Evolutionary conservation across 2,329 filamentous ascomycete genomes (phyloP).

Genomic region (Penicillium sp.): DNA sequence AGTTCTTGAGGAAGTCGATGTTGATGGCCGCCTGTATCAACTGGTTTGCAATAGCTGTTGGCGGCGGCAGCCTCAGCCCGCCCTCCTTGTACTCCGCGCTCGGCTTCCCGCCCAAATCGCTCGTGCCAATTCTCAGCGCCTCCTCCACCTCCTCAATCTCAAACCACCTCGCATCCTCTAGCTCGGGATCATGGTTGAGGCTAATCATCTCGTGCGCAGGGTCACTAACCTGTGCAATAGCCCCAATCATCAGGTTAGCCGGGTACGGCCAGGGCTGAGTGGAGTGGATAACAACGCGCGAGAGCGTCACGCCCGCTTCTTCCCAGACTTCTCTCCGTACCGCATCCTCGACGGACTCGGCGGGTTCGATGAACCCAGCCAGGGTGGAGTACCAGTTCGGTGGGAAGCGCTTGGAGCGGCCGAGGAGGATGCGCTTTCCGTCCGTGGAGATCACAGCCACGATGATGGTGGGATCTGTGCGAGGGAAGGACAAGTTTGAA

Average conservation of each 20-base stretch:
- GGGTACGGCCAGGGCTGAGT: slow-evolving; percentile 90
- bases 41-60: slow-evolving; percentile 90
- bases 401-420: slow-evolving; percentile 83
- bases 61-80: slow-evolving; percentile 76
- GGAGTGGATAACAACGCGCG: slow-evolving; percentile 79
- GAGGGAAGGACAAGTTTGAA: slow-evolving; percentile 89
- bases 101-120: slow-evolving; percentile 67
- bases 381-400: slow-evolving; percentile 86
- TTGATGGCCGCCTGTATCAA: slow-evolving; percentile 78
- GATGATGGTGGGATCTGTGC: slow-evolving; percentile 94
- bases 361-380: slow-evolving; percentile 83
- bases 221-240: slow-evolving; percentile 79
- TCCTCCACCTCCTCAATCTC: slow-evolving; percentile 77
- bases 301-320: slow-evolving; percentile 77
- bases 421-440: slow-evolving; percentile 77
- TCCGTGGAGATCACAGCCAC: slow-evolving; percentile 87
- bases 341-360: slow-evolving; percentile 83
- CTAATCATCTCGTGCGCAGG: slow-evolving; percentile 80
- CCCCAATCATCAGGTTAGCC: slow-evolving; percentile 82
- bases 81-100: slow-evolving; percentile 75
- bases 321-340: slow-evolving; percentile 86
- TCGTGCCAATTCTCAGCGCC: slow-evolving; percentile 71
- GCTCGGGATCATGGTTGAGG: slow-evolving; percentile 85
- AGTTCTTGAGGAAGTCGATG: slow-evolving; percentile 70
- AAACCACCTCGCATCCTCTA: slow-evolving; percentile 91